Evolutionary conservation across 2,329 filamentous ascomycete species (phyloP), one percentile per base, ranked within the genome.

Genomic region (Anthostomella pinea): DNA sequence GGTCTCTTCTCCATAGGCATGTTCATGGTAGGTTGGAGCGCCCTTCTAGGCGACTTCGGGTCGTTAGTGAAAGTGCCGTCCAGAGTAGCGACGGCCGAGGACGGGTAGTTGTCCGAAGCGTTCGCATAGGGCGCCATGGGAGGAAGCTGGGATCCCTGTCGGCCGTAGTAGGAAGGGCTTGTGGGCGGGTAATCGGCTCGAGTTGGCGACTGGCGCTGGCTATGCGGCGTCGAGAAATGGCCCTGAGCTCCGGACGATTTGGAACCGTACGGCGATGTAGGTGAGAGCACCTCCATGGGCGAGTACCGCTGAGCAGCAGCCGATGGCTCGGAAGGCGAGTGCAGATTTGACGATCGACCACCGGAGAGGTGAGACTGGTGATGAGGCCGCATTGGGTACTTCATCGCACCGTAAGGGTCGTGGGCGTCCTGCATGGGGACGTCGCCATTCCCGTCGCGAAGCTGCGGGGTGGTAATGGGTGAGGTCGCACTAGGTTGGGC

Each of bases 251-350:
- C 57, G 69, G 79, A 45, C 71, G 78, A 60, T 70, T 85, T 67
- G 68, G 74, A 59, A 29, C 79, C 76, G 66, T 94, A 94, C 21
- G 88, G 82, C 38, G 86, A 84, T 21, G 83, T 80, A 25, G 89
- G 87, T 43, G 89, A 88, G 43, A 94, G 70, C 11, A 81, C 78
- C 62, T 95, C 91, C 90, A 96, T 96, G 47, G 91, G 93, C 30
- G 91, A 97, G 67, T 97, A 97, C 59, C 90, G 81, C 62, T 94
- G 87, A 41, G 89, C 87, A 39, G 88, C 87, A 33, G 87, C 75
- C 27, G 88, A 93, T 41, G 86, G 81, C 57, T 91, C 82, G 49
- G 82, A 81, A 33, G 83, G 70, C 30, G 84, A 85, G 61, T 91
- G 84, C 52, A 88, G 79, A 45, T 78, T 87, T 42, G 80, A 52